A percentile compares a stretch with the other conserved stretches of the same genome.
Conservation (phyloP, 306 rosid genomes). For the Albizia julibrissin region DNA sequence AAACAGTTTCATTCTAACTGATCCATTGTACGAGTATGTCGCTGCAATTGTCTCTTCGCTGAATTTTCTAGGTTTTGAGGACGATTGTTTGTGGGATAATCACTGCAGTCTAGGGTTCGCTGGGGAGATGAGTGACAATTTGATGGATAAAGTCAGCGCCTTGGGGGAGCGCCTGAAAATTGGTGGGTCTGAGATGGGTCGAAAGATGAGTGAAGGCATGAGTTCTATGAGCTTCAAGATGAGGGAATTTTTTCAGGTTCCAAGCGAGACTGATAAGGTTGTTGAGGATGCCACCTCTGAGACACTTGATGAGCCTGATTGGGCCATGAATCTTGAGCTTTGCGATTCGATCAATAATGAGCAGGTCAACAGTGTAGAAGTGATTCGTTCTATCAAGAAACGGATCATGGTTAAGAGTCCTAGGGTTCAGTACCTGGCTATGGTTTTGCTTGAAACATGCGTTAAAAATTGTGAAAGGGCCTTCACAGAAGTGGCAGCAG, state of each 20-base stretch:
- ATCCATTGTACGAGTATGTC: background rate
- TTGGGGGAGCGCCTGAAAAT: constrained; percentile 83
- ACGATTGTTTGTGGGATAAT: background rate
- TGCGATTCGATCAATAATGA: constrained; percentile 86
- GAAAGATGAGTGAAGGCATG: constrained; percentile 83
- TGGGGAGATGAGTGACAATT: constrained; percentile 70
- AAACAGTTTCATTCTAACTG: background rate
- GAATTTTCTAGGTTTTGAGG: constrained; percentile 22
- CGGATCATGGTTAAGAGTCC: constrained; percentile 73
- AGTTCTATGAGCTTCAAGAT: constrained; percentile 92
- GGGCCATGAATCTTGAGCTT: constrained; percentile 92
- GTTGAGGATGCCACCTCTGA: constrained; percentile 96
- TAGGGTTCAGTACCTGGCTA: constrained; percentile 85
- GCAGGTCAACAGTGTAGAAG: constrained; percentile 68
- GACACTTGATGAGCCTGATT: constrained; percentile 84
- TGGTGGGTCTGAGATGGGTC: constrained; percentile 85
- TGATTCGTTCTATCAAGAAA: constrained; percentile 78
- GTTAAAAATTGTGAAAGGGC: constrained; percentile 97
- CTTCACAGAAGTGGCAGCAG: constrained; percentile 94
- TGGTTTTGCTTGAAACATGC: constrained; percentile 79
- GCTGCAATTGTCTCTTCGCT: background rate
- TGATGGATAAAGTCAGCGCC: constrained; percentile 95
- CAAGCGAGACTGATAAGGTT: constrained; percentile 74
- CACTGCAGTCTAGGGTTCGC: background rate
- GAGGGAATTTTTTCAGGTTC: constrained; percentile 83